Evolutionary conservation across 345 rosid species (phyloP), one percentile per base, ranked within the genome.

Genomic region (Gynandropsis gynandra): DNA sequence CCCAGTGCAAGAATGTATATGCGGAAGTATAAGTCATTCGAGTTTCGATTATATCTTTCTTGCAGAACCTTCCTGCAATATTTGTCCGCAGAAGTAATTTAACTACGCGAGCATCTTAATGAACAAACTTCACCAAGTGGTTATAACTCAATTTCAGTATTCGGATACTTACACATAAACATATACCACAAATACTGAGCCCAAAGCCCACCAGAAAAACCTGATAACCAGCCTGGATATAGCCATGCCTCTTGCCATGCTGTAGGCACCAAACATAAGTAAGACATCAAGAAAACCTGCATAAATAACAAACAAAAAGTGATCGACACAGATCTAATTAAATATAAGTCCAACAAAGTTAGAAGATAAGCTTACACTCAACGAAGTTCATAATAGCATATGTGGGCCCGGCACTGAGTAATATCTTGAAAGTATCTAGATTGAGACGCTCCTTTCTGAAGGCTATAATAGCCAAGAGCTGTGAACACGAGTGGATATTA

Each of bases 231-330:
- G 72, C 71, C 97, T 80, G 33, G 98, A 87, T 65, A 92, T 79
- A 52, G 98, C 98, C 98, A 92, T 87, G 76, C 88, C 98, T 74
- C 97, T 78, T 8, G 97, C 82, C 15, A 87, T 76, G 50, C 77
- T 62, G 72, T 92, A 92, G 18, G 98, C 97, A 46, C 98, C 98
- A 69, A 66, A 85, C 88, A 78, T 92, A 61, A 92, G 90, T 59
- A 92, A 47, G 49, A 85, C 93, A 71, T 92, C 98, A 51, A 87
- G 74, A 76, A 73, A 73, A 70, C 88, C 98, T 92, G 67, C 43
- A 42, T 16, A 37, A 40, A 68, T 42, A 62, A 45, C 52, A 61
- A 66, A 54, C 12, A 27, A 57, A 43, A 39, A 37, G 57, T 51
- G 45, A 57, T 56, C 13, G 42, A 50, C 34, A 18, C 50, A 15